These are phyloP conservation scores for Aspergillus fructus DNA, from an alignment of 2,329 filamentous ascomycete genomes.

Conservation along the genomic window DNA sequence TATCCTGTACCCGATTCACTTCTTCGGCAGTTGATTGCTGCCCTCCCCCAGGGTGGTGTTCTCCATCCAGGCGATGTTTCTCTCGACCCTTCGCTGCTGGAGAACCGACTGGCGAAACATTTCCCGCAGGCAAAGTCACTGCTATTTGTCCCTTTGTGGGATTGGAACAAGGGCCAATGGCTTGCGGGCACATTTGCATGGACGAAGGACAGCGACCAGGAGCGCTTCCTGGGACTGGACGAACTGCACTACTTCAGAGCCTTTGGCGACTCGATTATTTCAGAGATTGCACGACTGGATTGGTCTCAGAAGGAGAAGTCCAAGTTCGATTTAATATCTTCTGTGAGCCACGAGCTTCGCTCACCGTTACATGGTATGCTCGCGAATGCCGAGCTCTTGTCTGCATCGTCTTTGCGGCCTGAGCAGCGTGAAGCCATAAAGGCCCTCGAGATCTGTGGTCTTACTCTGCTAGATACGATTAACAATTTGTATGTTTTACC, in stretches of 20 bases:
- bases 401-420: conserved; percentile 42
- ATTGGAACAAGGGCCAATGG: conserved; percentile 35
- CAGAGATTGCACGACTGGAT: conserved; percentile 36
- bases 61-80: not conserved
- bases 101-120: conserved; percentile 12
- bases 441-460: conserved; percentile 51
- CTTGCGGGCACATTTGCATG: conserved; percentile 33
- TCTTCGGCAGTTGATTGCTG: not conserved
- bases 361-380: conserved; percentile 49
- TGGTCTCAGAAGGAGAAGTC: conserved; percentile 42
- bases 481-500: conserved; percentile 32
- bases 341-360: conserved; percentile 54
- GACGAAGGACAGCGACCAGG: conserved; percentile 20
- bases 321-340: conserved; percentile 55
- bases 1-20: not conserved
- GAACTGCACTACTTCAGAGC: conserved; percentile 37
- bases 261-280: conserved; percentile 37
- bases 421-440: conserved; percentile 46
- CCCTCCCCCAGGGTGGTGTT: not conserved
- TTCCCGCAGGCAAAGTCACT: conserved; percentile 28
- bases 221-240: conserved; percentile 22
- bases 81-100: not conserved
- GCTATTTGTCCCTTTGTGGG: conserved; percentile 36
- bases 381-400: conserved; percentile 52
- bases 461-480: conserved; percentile 51